Conservation (phyloP, 176 grass and related monocot genomes). For the Cenchrus fungigraminus region DNA sequence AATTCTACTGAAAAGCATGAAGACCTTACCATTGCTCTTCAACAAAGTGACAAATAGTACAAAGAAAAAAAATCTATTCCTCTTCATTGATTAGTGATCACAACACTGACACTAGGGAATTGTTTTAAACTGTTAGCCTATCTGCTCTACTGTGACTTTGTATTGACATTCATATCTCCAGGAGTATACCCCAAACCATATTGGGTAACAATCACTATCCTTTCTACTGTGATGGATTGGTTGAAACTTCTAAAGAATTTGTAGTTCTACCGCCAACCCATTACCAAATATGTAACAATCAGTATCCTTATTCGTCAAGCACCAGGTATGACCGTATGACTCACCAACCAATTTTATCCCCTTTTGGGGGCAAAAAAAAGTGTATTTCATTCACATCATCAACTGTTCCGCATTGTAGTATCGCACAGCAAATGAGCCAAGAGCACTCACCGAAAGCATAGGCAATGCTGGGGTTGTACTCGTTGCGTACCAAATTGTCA, state of each 20-base stretch:
- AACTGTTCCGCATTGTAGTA: conserved; percentile 16
- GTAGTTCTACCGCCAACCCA: background rate
- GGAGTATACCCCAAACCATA: too few relatives aligned
- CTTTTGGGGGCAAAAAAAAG: background rate
- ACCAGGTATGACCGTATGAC: background rate
- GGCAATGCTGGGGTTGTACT: conserved; percentile 78
- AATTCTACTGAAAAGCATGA: conserved; percentile 7
- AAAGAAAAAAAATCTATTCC: conserved; percentile 6
- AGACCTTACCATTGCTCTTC: background rate
- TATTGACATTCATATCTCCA: too few relatives aligned
- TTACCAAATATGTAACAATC: background rate
- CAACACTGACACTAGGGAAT: background rate
- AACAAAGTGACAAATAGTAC: conserved; percentile 7
- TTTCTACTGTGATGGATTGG: background rate
- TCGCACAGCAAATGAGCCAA: conserved; percentile 13
- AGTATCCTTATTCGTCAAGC: background rate
- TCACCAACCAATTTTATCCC: conserved; percentile 5
- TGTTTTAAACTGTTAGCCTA: conserved; percentile 1
- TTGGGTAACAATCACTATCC: too few relatives aligned
- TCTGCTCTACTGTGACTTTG: background rate
- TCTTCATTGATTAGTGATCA: background rate
- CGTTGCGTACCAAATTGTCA: conserved; percentile 88
- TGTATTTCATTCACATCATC: background rate
- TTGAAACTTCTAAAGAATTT: background rate
- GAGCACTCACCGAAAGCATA: conserved; percentile 87